phyloP scores from a whole-genome alignment of 805 yeast genomes.

The Myxozyma sirexii region DNA sequence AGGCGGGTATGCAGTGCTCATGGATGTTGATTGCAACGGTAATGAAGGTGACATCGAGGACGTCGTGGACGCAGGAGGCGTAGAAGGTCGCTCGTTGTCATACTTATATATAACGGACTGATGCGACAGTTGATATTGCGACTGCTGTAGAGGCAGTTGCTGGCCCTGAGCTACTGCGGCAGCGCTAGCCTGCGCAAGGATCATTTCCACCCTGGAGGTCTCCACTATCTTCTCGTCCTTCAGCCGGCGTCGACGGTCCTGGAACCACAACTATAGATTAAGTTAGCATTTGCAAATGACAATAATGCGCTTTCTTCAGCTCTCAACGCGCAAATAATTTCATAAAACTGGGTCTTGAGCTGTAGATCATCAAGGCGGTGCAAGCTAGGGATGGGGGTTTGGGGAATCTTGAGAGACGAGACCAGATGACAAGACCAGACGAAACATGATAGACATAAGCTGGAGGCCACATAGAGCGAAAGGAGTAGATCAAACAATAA shows the following conservation, averaged over 20 bases:
- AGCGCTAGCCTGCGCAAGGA: constrained; percentile 21
- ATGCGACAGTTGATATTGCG: background rate
- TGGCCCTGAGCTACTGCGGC: background rate
- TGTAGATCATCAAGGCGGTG: background rate
- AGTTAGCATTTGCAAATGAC: background rate
- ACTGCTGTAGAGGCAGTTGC: background rate
- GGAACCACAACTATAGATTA: constrained; percentile 24
- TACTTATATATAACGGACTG: background rate
- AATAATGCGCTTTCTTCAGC: too few species aligned
- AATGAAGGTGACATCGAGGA: constrained; percentile 11
- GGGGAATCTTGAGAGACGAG: background rate
- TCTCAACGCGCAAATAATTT: background rate
- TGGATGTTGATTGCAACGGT: background rate
- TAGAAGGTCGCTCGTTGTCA: constrained; percentile 1
- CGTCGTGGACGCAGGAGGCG: constrained; percentile 25
- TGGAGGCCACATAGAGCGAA: background rate
- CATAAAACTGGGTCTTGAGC: background rate
- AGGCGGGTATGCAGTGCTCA: constrained; percentile 12
- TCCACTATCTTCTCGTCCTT: constrained; percentile 22
- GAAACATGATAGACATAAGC: background rate
- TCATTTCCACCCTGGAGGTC: constrained; percentile 24
- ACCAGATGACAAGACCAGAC: background rate
- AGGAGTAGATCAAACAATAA: background rate
- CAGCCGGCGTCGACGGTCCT: constrained; percentile 23
- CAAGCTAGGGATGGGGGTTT: constrained; percentile 3